Conservation (phyloP, 306 rosid genomes). For the Sphenostylis stenocarpa region DNA sequence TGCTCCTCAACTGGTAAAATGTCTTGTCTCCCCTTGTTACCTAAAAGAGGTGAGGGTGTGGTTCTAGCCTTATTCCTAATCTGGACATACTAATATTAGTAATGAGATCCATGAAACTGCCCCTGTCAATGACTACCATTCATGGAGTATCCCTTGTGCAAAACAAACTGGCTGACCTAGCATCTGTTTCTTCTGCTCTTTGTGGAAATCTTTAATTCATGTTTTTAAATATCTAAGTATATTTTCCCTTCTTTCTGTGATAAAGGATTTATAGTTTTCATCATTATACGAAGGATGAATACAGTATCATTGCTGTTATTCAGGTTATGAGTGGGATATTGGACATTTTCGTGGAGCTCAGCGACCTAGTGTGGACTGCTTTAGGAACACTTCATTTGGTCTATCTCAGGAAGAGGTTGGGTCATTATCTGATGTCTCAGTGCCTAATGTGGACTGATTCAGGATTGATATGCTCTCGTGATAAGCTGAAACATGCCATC, state of each 20-base stretch:
- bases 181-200: neutral
- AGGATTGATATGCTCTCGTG: conserved; percentile 9
- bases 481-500: conserved; percentile 26
- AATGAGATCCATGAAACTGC: neutral
- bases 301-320: conserved; percentile 37
- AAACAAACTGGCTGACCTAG: neutral
- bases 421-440: conserved; percentile 27
- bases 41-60: neutral
- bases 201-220: neutral
- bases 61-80: neutral
- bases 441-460: conserved; percentile 21
- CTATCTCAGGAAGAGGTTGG: conserved; percentile 68
- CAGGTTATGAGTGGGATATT: conserved; percentile 97
- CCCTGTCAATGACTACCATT: neutral
- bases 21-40: neutral
- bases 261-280: neutral
- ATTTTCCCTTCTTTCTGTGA: neutral
- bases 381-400: conserved; percentile 93
- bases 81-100: neutral
- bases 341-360: conserved; percentile 84
- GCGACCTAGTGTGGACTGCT: conserved; percentile 87
- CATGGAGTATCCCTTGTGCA: neutral
- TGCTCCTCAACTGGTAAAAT: neutral
- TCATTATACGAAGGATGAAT: conserved; percentile 36
- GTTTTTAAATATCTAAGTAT: neutral